Evolutionary conservation across 192 early-diverging fungal genomes (phyloP).

Genomic region (Pilaira anomala): DNA sequence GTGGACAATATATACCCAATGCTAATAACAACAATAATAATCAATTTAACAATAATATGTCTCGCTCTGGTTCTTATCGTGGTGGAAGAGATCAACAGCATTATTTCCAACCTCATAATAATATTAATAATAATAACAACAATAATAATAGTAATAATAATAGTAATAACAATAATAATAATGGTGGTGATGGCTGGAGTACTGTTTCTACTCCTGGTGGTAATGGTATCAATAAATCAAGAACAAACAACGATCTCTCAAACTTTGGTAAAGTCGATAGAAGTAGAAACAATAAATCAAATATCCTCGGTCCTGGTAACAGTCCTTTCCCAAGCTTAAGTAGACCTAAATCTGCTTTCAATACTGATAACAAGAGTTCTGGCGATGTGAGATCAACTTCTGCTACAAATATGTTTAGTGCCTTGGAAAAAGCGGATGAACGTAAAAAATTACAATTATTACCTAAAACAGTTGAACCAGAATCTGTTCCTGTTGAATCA

Average conservation of each 20-base stretch:
- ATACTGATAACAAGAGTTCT: constrained; percentile 24
- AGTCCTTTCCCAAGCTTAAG: constrained; percentile 29
- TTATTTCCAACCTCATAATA: background rate
- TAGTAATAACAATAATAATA: constrained; percentile 30
- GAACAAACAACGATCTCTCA: constrained; percentile 64
- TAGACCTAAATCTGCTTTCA: constrained; percentile 7
- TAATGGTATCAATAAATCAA: constrained; percentile 36
- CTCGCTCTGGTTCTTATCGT: constrained; percentile 57
- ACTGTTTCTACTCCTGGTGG: constrained; percentile 54
- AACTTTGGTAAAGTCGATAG: constrained; percentile 72
- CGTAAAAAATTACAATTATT: constrained; percentile 21
- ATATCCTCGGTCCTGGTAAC: constrained; percentile 52
- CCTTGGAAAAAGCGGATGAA: constrained; percentile 23
- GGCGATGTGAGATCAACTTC: constrained; percentile 20
- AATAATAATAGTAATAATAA: constrained; percentile 18
- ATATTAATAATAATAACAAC: constrained; percentile 1
- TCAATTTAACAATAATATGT: constrained; percentile 60
- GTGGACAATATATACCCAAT: constrained; percentile 32
- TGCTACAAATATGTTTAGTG: constrained; percentile 35
- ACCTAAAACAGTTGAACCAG: constrained; percentile 18
- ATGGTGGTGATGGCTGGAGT: constrained; percentile 69
- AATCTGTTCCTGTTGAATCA: background rate
- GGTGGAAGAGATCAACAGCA: constrained; percentile 33
- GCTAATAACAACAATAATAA: constrained; percentile 34
- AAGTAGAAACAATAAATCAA: constrained; percentile 45